Evolutionary conservation across 2,329 filamentous ascomycete species (phyloP), one percentile per base, ranked within the genome.

Genomic region (Chaetomiaceae sp.): DNA sequence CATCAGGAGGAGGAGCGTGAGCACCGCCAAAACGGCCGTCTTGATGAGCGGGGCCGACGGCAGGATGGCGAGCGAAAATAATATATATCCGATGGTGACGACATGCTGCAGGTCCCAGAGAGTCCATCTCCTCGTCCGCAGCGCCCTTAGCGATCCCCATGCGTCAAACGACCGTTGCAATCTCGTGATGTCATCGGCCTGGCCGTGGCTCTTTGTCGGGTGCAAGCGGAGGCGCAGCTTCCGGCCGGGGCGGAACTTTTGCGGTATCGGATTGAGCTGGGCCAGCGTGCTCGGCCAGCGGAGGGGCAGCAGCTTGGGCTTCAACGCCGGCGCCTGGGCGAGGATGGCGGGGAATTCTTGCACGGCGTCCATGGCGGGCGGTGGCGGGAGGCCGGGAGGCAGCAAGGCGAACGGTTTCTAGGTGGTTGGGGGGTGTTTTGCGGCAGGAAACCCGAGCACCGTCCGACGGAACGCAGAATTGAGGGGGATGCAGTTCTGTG

Each of bases 91-190:
- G 53, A 83, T 79, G 23, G 95, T 71, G 51, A 92, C 73, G 44
- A 89, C 68, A 68, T 96, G 95, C 71, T 96, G 91, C 35, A 87
- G 78, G 68, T 97, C 92, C 66, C 90, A 87, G 45, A 85, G 73
- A 45, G 80, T 85, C 88, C 89, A 96, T 57, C 82, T 82, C 66
- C 93, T 89, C 54, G 79, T 79, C 61, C 86, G 85, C 56, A 96
- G 74, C 33, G 85, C 81, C 54, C 82, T 80, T 55, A 96, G 70
- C 12, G 89, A 90, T 64, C 95, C 86, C 62, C 79, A 75, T 5
- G 89, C 85, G 59, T 86, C 90, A 69, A 90, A 87, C 1, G 90
- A 96, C 14, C 83, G 90, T 68, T 95, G 81, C 49, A 96, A 75
- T 25, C 77, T 78, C 44, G 89, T 81, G 63, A 96, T 81, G 56